Percentiles rank a stretch among this genome's conserved stretches.
These are phyloP conservation scores for Bombardia bombarda DNA, from an alignment of 495 filamentous ascomycete species.

Conservation along the genomic window DNA sequence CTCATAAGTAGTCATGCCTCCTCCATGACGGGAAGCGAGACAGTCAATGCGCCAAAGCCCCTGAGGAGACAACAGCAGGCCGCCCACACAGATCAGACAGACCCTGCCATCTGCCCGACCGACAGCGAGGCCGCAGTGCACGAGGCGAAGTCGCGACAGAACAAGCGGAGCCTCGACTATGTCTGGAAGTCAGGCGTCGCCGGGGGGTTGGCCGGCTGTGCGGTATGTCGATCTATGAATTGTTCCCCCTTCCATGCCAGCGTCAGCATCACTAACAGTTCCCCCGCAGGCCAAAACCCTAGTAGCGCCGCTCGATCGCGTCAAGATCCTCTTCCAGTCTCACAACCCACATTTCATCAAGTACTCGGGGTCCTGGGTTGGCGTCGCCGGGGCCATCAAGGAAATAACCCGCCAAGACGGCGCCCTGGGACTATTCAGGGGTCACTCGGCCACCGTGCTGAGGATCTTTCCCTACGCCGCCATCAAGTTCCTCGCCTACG, in stretches of 20 bases:
- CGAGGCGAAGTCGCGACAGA: slow-evolving; percentile 24
- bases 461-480: slow-evolving; percentile 96
- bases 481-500: slow-evolving; percentile 96
- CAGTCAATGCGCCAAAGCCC: no score
- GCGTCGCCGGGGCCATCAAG: slow-evolving; percentile 65
- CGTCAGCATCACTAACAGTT: neutral
- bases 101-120: slow-evolving; percentile 25
- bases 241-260: neutral
- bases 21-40: slow-evolving; percentile 31
- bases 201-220: slow-evolving; percentile 82
- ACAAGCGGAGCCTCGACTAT: slow-evolving; percentile 76
- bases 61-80: no score
- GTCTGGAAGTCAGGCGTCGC: slow-evolving; percentile 71
- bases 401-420: slow-evolving; percentile 78
- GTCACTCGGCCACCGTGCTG: slow-evolving; percentile 87
- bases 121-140: slow-evolving; percentile 30
- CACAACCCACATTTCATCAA: slow-evolving; percentile 88
- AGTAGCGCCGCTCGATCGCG: slow-evolving; percentile 91
- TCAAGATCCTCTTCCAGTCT: slow-evolving; percentile 98
- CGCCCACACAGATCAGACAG: no score
- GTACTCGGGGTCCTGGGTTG: slow-evolving; percentile 82
- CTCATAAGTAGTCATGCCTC: slow-evolving; percentile 40
- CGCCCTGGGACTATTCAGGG: slow-evolving; percentile 69
- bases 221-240: slow-evolving; percentile 43
- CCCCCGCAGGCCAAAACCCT: slow-evolving; percentile 75